Evolutionary conservation across 1,284 basidiomycete genomes (phyloP).

Genomic region (Vanrija sp.): DNA sequence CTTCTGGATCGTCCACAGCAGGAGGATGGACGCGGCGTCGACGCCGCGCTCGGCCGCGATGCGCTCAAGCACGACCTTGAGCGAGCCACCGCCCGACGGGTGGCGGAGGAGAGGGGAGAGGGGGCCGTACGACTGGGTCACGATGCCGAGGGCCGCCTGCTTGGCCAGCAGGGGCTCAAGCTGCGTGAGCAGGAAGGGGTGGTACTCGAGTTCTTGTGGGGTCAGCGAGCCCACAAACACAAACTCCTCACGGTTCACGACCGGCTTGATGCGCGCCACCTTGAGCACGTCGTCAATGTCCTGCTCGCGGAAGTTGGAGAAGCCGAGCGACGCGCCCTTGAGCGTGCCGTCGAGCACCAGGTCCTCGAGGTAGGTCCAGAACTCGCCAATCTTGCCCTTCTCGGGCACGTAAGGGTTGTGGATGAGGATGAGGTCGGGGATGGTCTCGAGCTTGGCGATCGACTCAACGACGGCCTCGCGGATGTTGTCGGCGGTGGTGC

Average conservation of each 20-base stretch:
- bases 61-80: slow-evolving; percentile 55
- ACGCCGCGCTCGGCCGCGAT: slow-evolving; percentile 51
- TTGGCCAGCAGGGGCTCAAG: slow-evolving; percentile 58
- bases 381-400: slow-evolving; percentile 23
- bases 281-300: slow-evolving; percentile 38
- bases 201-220: slow-evolving; percentile 60
- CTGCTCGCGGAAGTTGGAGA: slow-evolving; percentile 43
- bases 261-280: slow-evolving; percentile 60
- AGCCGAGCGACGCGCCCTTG: slow-evolving; percentile 52
- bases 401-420: slow-evolving; percentile 34
- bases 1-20: slow-evolving; percentile 61
- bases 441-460: slow-evolving; percentile 22
- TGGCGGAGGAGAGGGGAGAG: slow-evolving; percentile 58
- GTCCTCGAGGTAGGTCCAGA: slow-evolving; percentile 39
- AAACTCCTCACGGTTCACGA: slow-evolving; percentile 54
- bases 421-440: slow-evolving; percentile 36
- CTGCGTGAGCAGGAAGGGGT: slow-evolving; percentile 67
- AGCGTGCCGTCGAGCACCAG: slow-evolving; percentile 55
- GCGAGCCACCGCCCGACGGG: slow-evolving; percentile 53
- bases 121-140: slow-evolving; percentile 60
- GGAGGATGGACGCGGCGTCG: slow-evolving; percentile 57
- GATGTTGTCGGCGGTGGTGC: slow-evolving; percentile 18
- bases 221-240: no score
- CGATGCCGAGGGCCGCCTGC: slow-evolving; percentile 60
- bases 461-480: slow-evolving; percentile 23